These are phyloP conservation scores for Fusarium albosuccineum DNA, from an alignment of 2,329 filamentous ascomycete species.

Conservation along the genomic window DNA sequence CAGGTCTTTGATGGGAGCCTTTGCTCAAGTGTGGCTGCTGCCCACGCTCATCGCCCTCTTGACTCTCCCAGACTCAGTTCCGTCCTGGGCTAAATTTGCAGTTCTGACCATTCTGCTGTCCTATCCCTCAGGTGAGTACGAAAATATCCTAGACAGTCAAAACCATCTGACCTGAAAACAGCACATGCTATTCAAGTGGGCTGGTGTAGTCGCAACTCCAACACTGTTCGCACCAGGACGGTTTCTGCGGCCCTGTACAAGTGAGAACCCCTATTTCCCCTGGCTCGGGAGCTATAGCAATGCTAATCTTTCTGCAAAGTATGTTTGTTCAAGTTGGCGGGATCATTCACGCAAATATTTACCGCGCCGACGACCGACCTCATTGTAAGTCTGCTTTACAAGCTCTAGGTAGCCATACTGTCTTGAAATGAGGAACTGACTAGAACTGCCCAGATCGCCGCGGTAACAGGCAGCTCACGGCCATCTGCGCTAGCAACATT, in stretches of 20 bases:
- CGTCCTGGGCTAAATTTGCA: constrained; percentile 52
- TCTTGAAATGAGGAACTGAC: neutral
- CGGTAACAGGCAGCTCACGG: constrained; percentile 17
- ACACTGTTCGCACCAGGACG: constrained; percentile 70
- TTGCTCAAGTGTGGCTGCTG: constrained; percentile 69
- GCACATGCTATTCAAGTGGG: constrained; percentile 60
- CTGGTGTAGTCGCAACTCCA: constrained; percentile 70
- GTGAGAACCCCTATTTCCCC: neutral
- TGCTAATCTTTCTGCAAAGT: constrained; percentile 6
- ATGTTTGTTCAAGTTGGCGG: constrained; percentile 59
- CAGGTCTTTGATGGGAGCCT: constrained; percentile 54
- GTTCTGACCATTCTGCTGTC: constrained; percentile 52
- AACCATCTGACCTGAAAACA: constrained; percentile 21
- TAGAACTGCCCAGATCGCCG: constrained; percentile 9
- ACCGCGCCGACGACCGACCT: constrained; percentile 35
- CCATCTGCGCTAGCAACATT: constrained; percentile 24
- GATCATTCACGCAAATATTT: constrained; percentile 56
- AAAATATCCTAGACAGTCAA: neutral
- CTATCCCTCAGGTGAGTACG: constrained; percentile 55
- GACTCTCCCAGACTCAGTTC: constrained; percentile 41
- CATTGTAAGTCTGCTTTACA: constrained; percentile 15
- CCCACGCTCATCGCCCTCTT: constrained; percentile 65
- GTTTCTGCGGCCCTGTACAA: constrained; percentile 72
- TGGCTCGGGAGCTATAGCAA: neutral
- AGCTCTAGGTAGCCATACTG: neutral